A percentile compares a stretch with the other conserved stretches of the same genome.
These are phyloP conservation scores for Pouteria campechiana DNA, from an alignment of 179 eudicot genomes.

Conservation along the genomic window DNA sequence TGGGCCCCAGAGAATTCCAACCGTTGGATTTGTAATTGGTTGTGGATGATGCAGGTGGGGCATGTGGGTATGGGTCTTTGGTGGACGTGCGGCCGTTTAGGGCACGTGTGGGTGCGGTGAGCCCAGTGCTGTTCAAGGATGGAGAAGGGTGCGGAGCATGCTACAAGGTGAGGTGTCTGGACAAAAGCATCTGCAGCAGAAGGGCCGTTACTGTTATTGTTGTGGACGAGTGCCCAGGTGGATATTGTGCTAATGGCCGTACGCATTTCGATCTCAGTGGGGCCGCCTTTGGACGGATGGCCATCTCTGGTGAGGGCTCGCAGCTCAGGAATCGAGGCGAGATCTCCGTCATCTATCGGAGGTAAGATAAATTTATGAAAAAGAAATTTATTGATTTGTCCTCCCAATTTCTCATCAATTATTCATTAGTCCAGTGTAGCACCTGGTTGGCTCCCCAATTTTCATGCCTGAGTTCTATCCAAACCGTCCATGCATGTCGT, in stretches of 20 bases:
- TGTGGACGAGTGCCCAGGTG: conserved; percentile 94
- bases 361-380: conserved; percentile 31
- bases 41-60: conserved; percentile 51
- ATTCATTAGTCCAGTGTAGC: no score
- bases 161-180: conserved; percentile 80
- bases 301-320: conserved; percentile 39
- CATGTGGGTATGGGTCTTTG: conserved; percentile 88
- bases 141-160: conserved; percentile 99
- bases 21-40: neutral
- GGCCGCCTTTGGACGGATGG: conserved; percentile 89
- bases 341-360: conserved; percentile 45
- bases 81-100: conserved; percentile 89
- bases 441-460: no score
- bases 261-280: conserved; percentile 95
- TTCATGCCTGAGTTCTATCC: no score
- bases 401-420: no score
- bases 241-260: conserved; percentile 48
- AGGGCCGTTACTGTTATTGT: conserved; percentile 85
- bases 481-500: no score
- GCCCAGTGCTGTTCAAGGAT: conserved; percentile 59
- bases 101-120: conserved; percentile 87
- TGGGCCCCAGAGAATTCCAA: no score
- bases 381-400: no score
- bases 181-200: conserved; percentile 56
- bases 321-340: conserved; percentile 68